Evolutionary conservation across 2,329 filamentous ascomycete species (phyloP).

Genomic region (Calonectria fujianensis): DNA sequence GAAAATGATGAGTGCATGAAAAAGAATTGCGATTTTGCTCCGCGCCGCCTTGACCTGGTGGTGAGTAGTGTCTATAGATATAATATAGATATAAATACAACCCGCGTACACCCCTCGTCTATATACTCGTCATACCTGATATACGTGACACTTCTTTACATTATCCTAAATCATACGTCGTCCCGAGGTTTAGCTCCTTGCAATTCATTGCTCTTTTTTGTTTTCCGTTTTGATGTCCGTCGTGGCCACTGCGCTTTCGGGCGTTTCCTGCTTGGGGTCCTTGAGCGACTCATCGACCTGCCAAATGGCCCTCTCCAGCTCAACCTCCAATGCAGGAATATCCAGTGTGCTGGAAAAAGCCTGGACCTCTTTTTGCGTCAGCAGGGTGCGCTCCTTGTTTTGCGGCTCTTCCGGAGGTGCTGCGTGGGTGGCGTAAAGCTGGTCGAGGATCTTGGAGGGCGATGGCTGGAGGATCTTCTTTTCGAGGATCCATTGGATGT

Average conservation of each 20-base stretch:
- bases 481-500: slow-evolving; percentile 87
- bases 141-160: slow-evolving; percentile 45
- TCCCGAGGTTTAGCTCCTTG: slow-evolving; percentile 39
- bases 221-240: slow-evolving; percentile 36
- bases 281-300: slow-evolving; percentile 77
- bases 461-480: slow-evolving; percentile 81
- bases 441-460: slow-evolving; percentile 82
- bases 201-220: slow-evolving; percentile 51
- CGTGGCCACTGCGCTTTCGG: slow-evolving; percentile 39
- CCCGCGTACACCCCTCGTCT: slow-evolving; percentile 47
- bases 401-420: slow-evolving; percentile 46
- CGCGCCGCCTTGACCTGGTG: slow-evolving; percentile 39
- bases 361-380: slow-evolving; percentile 72
- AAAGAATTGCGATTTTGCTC: slow-evolving; percentile 49
- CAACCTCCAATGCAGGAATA: slow-evolving; percentile 81
- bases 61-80: slow-evolving; percentile 55
- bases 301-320: slow-evolving; percentile 85
- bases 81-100: slow-evolving; percentile 31
- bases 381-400: slow-evolving; percentile 62
- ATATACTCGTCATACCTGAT: slow-evolving; percentile 42
- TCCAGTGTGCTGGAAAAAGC: slow-evolving; percentile 77
- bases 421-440: slow-evolving; percentile 78
- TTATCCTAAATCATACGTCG: slow-evolving; percentile 52
- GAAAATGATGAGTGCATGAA: slow-evolving; percentile 39
- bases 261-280: slow-evolving; percentile 56